A percentile compares a stretch with the other conserved stretches of the same genome.
Conservation (phyloP, 2,329 filamentous ascomycete genomes). For the Colletotrichum camelliae region DNA sequence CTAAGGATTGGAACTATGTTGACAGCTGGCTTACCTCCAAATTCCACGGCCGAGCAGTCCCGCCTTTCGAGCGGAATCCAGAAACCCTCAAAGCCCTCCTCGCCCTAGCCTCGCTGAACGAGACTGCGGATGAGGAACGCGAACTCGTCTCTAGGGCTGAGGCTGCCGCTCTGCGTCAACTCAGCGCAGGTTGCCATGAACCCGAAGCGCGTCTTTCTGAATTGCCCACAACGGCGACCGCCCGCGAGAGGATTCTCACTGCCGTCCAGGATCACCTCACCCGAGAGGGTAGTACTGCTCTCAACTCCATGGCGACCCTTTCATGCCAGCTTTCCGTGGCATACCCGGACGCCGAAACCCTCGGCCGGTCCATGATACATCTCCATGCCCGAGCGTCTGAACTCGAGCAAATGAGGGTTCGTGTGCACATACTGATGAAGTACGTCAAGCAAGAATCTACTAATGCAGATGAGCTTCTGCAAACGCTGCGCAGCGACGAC, state of each 20-base stretch:
- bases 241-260: constrained; percentile 50
- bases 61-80: constrained; percentile 83
- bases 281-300: constrained; percentile 57
- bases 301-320: constrained; percentile 63
- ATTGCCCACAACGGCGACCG: constrained; percentile 24
- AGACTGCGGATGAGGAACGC: constrained; percentile 76
- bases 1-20: constrained; percentile 90
- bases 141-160: constrained; percentile 64
- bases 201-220: not conserved
- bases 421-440: constrained; percentile 60
- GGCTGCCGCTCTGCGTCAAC: constrained; percentile 60
- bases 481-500: constrained; percentile 45
- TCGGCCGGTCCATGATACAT: constrained; percentile 59
- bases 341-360: constrained; percentile 49
- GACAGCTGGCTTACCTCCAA: constrained; percentile 82
- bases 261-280: constrained; percentile 60
- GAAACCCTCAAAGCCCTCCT: constrained; percentile 81
- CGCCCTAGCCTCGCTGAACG: constrained; percentile 76
- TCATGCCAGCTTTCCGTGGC: constrained; percentile 56
- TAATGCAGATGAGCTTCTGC: constrained; percentile 42
- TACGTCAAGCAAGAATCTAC: constrained; percentile 59
- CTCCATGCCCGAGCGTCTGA: constrained; percentile 60
- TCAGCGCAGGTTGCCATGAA: constrained; percentile 30
- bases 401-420: constrained; percentile 59
- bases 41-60: constrained; percentile 67